Evolutionary conservation across 768 basidiomycete species (phyloP).

Genomic region (Strobilomyces echinocephalus): DNA sequence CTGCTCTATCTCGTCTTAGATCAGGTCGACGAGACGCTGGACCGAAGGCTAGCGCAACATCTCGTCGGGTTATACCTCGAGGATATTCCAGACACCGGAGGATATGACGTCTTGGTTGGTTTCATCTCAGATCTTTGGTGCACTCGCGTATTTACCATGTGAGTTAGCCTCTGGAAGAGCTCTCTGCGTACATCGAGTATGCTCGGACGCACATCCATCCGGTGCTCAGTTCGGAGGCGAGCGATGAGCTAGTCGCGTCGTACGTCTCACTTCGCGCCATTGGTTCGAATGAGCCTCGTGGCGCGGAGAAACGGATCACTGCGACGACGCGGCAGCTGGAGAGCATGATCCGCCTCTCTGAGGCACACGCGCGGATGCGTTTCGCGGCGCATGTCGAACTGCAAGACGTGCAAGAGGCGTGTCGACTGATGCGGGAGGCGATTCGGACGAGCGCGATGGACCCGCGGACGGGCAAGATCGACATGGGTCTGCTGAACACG

Average conservation of each 20-base stretch:
- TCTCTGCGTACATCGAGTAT: conserved; percentile 93
- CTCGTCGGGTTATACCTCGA: conserved; percentile 92
- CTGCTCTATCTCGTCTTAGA: conserved; percentile 94
- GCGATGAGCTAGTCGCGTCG: conserved; percentile 74
- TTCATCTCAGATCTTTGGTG: neutral
- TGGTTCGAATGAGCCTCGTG: conserved; percentile 78
- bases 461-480: conserved; percentile 94
- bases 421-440: conserved; percentile 93
- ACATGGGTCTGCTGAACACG: conserved; percentile 92
- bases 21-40: conserved; percentile 83
- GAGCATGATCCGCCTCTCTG: conserved; percentile 92
- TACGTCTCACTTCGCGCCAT: conserved; percentile 95
- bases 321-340: conserved; percentile 97
- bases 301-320: conserved; percentile 90
- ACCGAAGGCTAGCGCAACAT: conserved; percentile 86
- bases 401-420: conserved; percentile 84
- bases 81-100: conserved; percentile 60
- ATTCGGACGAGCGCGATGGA: conserved; percentile 94
- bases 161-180: conserved; percentile 75
- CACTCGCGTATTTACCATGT: conserved; percentile 4
- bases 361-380: conserved; percentile 96
- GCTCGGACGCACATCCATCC: conserved; percentile 85
- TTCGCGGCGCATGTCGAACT: conserved; percentile 84
- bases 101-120: conserved; percentile 73
- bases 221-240: conserved; percentile 78